These are phyloP conservation scores for Colletotrichum sp. DNA, from an alignment of 2,329 filamentous ascomycete species.

Conservation along the genomic window DNA sequence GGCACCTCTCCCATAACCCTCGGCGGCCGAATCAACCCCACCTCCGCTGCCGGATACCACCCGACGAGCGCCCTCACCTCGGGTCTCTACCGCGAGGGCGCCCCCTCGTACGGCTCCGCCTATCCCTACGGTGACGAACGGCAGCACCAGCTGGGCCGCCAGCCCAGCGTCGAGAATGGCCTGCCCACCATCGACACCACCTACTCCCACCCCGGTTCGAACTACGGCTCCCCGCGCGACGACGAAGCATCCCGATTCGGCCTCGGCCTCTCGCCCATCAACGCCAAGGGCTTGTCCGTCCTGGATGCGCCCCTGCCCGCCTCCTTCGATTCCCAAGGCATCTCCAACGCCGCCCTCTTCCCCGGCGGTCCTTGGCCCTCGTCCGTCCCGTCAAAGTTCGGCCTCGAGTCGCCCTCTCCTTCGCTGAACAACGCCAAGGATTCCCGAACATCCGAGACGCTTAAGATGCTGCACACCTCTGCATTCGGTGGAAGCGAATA, in stretches of 20 bases:
- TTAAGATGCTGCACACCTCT: constrained; percentile 70
- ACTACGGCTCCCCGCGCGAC: constrained; percentile 85
- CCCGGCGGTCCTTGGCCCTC: constrained; percentile 81
- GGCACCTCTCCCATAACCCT: constrained; percentile 63
- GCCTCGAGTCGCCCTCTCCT: constrained; percentile 82
- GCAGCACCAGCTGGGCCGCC: constrained; percentile 49
- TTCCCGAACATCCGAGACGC: constrained; percentile 63
- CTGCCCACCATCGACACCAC: constrained; percentile 64
- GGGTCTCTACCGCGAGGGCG: constrained; percentile 50
- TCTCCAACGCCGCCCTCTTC: constrained; percentile 88
- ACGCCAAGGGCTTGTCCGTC: constrained; percentile 78
- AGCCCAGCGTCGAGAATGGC: constrained; percentile 59
- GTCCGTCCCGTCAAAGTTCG: constrained; percentile 91
- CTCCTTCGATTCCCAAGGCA: constrained; percentile 95
- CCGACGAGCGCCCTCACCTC: constrained; percentile 74
- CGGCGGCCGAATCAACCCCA: constrained; percentile 72
- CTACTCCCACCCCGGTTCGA: constrained; percentile 59
- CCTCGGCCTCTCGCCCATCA: constrained; percentile 79
- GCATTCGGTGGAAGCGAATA: constrained; percentile 72
- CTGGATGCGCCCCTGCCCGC: constrained; percentile 91
- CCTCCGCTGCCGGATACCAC: constrained; percentile 53
- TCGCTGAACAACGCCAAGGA: constrained; percentile 71
- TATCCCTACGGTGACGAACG: constrained; percentile 46
- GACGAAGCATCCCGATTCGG: constrained; percentile 62
- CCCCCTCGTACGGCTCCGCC: constrained; percentile 40